Evolutionary conservation across 805 yeast species (phyloP).

Genomic region (Lipomyces oligophaga): DNA sequence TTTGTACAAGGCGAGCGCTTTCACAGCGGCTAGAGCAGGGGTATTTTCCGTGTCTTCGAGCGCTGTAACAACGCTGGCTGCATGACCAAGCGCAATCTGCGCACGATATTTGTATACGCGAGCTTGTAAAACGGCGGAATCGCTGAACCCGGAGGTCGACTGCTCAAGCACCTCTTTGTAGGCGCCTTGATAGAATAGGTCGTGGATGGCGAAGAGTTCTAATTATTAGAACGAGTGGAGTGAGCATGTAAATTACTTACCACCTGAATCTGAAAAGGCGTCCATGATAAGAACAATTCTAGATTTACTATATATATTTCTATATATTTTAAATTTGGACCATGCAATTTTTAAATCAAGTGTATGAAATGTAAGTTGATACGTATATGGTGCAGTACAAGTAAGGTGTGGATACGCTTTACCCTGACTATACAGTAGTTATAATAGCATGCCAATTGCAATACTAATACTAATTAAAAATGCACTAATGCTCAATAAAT

Average conservation of each 20-base stretch:
- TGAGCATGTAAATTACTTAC: conserved; percentile 24
- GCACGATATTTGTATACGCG: conserved; percentile 40
- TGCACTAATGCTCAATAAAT: no score
- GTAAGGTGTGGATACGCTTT: no score
- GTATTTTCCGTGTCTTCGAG: conserved; percentile 32
- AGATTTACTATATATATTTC: no score
- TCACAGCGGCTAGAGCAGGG: conserved; percentile 31
- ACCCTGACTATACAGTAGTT: no score
- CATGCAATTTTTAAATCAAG: no score
- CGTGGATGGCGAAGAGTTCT: conserved; percentile 39
- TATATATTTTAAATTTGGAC: no score
- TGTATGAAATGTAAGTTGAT: no score
- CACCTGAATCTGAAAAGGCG: conserved; percentile 35
- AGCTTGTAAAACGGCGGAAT: conserved; percentile 33
- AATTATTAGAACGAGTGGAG: no score
- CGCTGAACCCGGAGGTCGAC: conserved; percentile 32
- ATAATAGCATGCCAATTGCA: no score
- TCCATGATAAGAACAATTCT: conserved; percentile 28
- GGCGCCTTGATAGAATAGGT: conserved; percentile 43
- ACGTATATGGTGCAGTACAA: no score
- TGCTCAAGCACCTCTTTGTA: conserved; percentile 36
- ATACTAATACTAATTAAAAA: no score
- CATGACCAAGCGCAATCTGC: conserved; percentile 37
- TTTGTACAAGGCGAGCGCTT: conserved; percentile 27
- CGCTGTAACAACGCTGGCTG: conserved; percentile 34